Evolutionary conservation across 352 stramenopile genomes (phyloP).

Genomic region (Phytophthora pseudosyringae): DNA sequence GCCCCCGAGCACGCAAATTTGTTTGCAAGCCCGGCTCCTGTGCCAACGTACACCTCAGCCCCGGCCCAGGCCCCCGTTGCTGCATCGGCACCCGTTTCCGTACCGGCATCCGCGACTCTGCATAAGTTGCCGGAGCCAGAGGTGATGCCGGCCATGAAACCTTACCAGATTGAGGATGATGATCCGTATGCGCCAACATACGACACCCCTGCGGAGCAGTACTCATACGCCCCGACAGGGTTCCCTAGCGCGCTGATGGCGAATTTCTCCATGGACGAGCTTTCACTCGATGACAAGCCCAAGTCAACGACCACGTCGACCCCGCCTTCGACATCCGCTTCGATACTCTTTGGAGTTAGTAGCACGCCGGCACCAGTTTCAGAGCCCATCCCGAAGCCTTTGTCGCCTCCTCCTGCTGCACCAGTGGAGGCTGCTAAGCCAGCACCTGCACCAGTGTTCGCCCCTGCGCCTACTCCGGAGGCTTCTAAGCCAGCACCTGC

Average conservation of each 20-base stretch:
- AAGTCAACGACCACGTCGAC: constrained; percentile 21
- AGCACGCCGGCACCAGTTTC: constrained; percentile 13
- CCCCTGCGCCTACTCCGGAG: constrained; percentile 13
- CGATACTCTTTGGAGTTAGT: constrained; percentile 40
- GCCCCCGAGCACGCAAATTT: constrained; percentile 23
- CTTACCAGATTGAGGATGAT: constrained; percentile 45
- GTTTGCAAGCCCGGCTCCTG: constrained; percentile 21
- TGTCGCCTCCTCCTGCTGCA: constrained; percentile 12
- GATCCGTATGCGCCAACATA: constrained; percentile 37
- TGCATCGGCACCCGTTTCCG: constrained; percentile 1
- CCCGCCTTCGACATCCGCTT: constrained; percentile 23
- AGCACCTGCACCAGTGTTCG: constrained; percentile 9
- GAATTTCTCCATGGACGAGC: constrained; percentile 60
- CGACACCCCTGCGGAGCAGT: constrained; percentile 9
- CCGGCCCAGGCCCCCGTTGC: constrained; percentile 10
- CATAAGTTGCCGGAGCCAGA: constrained; percentile 36
- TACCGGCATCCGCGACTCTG: constrained; percentile 20
- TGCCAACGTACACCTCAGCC: constrained; percentile 16
- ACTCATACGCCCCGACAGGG: constrained; percentile 25
- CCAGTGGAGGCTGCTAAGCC: constrained; percentile 17
- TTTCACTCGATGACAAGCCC: constrained; percentile 37
- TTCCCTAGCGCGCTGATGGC: constrained; percentile 46
- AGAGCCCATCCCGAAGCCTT: constrained; percentile 11
- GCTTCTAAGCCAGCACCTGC: background rate
- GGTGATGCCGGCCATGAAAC: constrained; percentile 40